Base-by-base conservation (phyloP, 495 filamentous ascomycete genomes). In the Talaromyces nanjingensis region DNA sequence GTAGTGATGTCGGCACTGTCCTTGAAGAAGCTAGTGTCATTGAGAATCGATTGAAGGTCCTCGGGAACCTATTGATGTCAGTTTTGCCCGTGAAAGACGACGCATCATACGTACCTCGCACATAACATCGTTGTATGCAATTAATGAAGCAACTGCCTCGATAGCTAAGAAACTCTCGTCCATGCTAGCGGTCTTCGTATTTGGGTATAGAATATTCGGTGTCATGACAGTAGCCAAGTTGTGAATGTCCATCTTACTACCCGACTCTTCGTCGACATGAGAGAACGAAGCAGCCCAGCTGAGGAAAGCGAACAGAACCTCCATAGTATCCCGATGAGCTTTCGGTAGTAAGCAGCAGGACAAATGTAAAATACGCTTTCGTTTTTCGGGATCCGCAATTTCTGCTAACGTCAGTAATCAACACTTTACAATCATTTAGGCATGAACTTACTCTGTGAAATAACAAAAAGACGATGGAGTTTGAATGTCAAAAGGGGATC, bases 221-320 rank as follows among this genome's bases (percentile, higher is more conserved):
- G 93, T 91, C 67, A 99, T 96, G 64, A 99, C 94, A n/a, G 96
- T 98, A 6, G 94, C 91, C 61, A 99, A 84, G 70, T 99, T 99
- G 74, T 96, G 93, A 58, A 94, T 91, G 74, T 99, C 94, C 94
- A 99, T 99, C 81, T 97, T 97, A 70, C 92, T 97, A 22, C 94
- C 94, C 42, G 83, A 84, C 60, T 86, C 84, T 68, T 98, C 93
- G 69, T 99, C 94, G 22, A 98, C 88, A 70, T 96, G 91, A 57
- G 93, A 92, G 79, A 99, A 99, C 6, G 94, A 97, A 12, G 92
- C 91, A 14, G 89, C 90, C 96, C 96, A 99, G 70, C 94, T 96
- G n/a, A 99, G 81, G 80, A 99, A 99, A 14, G 85, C 86, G 75
- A 96, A 97, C 0, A 99, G 77, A 59, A 99, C 90, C 73, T 99